Base-by-base conservation (phyloP, 1,139 yeast species). In the Candida tropicalis region DNA sequence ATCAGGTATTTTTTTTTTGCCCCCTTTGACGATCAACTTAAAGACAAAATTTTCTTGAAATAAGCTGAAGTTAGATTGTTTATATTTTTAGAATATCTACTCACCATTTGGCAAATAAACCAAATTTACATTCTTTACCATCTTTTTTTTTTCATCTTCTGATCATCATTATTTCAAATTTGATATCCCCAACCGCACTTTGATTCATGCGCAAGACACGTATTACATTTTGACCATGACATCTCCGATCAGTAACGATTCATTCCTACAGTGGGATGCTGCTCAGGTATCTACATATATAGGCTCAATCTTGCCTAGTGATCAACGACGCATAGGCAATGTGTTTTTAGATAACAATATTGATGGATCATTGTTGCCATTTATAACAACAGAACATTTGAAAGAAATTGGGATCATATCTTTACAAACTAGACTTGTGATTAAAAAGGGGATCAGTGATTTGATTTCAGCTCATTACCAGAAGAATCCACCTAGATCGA, bases 361-460 rank as follows among this genome's bases (percentile, higher is more conserved):
- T 37, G 81, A 79, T 12, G 91, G 91, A 1, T 70, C 80, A 13
- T 63, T 82, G 10, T 62, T 85, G 37, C 82, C 86, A 1, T 81
- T 75, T 48, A 59, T 85, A 34, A 76, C 77, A 10, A 73, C 85
- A 1, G 78, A 76, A 7, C 87, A 84, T 57, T 69, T 84, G 40
- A 69, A 71, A 50, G 89, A 83, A 50, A 62, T 85, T 56, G 87
- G 86, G 2, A 65, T 80, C 1, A 47, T 49, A 6, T 66, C 62
- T 28, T 52, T 80, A 36, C 60, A 65, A 12, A 58, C 68, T 2
- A 65, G 89, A 12, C 64, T 84, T 4, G 49, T 57, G 28, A 60
- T 84, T 25, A 81, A 81, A 54, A 67, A 66, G 40, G 70, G 72
- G 35, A 72, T 84, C 25, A 69, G 74, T 43, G 77, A 70, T 26